Evolutionary conservation across 192 early-diverging fungal species (phyloP), one percentile per base, ranked within the genome.

Genomic region (Coemansia sp.): DNA sequence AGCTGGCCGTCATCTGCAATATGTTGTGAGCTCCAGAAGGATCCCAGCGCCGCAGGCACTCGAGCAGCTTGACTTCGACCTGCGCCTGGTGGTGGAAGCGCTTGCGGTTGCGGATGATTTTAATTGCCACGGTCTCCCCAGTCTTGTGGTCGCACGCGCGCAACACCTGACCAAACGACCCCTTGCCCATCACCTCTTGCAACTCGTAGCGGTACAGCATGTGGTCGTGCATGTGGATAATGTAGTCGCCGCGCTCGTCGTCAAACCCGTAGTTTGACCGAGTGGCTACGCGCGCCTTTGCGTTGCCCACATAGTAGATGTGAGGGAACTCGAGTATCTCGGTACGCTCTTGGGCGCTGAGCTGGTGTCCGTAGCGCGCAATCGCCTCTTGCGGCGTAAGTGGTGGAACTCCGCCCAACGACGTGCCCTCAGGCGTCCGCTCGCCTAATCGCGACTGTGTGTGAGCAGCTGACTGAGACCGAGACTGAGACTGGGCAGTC

Each of bases 101-200:
- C 75, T 92, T 93, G 88, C 96, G 95, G 85, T 98, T 99, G 57
- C 95, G 85, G 62, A 98, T 99, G 44, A 98, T 91, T 82, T 98
- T 98, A 57, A 98, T 86, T 11, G 96, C 97, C 39, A 94, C 92
- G 61, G 90, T 84, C 33, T 87, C 84, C 42, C 92, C 94, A 1
- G 90, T 88, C 69, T 95, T 96, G 84, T 99, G 97, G 80, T 99
- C 97, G 64, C 88, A 91, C 67, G 94, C 96, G 63, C 94, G 94
- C 67, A 96, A 86, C 8, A 98, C 96, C 67, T 98, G 95, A 14
- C 97, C 97, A 78, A 99, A 99, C 9, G 93, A 91, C 13, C 93
- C 94, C 75, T 98, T 96, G 61, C 97, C 97, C 43, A 99, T 79
- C 57, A 93, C 84, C 19, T 92, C 91, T 49, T 96, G 62, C 28